Evolutionary conservation across 805 yeast species (phyloP).

Genomic region (Candida palmyrensis): DNA sequence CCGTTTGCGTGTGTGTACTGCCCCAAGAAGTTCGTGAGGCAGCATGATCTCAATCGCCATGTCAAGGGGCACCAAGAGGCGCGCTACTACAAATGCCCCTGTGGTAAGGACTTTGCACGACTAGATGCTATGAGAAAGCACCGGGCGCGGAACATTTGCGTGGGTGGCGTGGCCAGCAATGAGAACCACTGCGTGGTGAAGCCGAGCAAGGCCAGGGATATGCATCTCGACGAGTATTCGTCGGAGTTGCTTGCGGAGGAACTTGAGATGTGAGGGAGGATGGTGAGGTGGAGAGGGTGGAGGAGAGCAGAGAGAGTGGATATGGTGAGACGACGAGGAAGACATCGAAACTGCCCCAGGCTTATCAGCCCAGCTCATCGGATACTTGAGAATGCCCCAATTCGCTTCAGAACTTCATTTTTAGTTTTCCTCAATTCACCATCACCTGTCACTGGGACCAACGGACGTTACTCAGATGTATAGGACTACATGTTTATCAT

Average conservation of each 20-base stretch:
- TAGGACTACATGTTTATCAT: too few relatives aligned
- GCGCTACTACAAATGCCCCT: conserved; percentile 65
- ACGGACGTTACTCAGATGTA: too few relatives aligned
- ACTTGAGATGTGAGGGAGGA: too few relatives aligned
- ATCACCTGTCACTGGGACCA: too few relatives aligned
- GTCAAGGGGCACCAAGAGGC: conserved; percentile 78
- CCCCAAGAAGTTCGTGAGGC: conserved; percentile 84
- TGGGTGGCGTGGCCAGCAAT: conserved; percentile 52
- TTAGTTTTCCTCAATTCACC: too few relatives aligned
- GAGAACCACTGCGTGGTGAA: conserved; percentile 18
- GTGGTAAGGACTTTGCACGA: conserved; percentile 92
- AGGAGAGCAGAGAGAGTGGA: too few relatives aligned
- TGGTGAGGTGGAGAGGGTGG: too few relatives aligned
- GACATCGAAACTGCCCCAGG: too few relatives aligned
- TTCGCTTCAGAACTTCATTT: too few relatives aligned
- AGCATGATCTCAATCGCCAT: conserved; percentile 90
- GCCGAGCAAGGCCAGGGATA: conserved; percentile 12
- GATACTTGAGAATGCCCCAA: too few relatives aligned
- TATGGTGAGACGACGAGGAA: too few relatives aligned
- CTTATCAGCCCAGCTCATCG: too few relatives aligned
- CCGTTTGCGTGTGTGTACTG: conserved; percentile 83
- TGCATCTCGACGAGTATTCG: conserved; percentile 9
- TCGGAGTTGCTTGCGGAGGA: conserved; percentile 9
- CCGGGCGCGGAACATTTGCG: conserved; percentile 70
- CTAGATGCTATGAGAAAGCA: conserved; percentile 87